These are phyloP conservation scores for Kodamaea leandrae DNA, from an alignment of 805 yeast species.

Conservation along the genomic window DNA sequence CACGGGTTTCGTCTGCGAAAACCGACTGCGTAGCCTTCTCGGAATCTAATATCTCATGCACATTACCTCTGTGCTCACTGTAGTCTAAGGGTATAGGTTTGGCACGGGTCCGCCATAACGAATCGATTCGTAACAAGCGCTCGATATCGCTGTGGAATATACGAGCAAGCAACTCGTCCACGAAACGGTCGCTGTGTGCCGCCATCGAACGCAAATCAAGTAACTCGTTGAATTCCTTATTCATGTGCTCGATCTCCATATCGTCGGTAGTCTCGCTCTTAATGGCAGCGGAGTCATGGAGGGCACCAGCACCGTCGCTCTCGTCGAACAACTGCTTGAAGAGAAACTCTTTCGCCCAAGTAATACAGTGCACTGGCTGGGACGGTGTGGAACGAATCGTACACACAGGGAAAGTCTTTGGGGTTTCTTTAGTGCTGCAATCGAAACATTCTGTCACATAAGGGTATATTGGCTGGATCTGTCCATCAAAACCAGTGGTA, in stretches of 20 bases:
- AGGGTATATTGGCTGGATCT: constrained; percentile 87
- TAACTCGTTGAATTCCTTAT: constrained; percentile 67
- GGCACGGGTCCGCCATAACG: constrained; percentile 71
- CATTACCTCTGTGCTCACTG: constrained; percentile 14
- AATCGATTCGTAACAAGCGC: constrained; percentile 64
- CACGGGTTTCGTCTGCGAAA: constrained; percentile 28
- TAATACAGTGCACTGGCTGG: constrained; percentile 92
- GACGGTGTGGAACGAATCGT: constrained; percentile 97
- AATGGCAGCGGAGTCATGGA: constrained; percentile 21
- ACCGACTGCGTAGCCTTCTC: constrained; percentile 5
- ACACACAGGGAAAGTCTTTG: constrained; percentile 92
- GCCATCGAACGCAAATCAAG: constrained; percentile 30
- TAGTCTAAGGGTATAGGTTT: constrained; percentile 64
- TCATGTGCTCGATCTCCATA: constrained; percentile 61
- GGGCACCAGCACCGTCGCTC: constrained; percentile 16
- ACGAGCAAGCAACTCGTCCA: constrained; percentile 50
- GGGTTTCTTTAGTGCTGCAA: constrained; percentile 82
- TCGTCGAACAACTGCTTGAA: constrained; percentile 77
- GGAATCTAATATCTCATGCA: constrained; percentile 6
- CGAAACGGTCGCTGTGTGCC: constrained; percentile 24
- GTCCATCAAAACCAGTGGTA: constrained; percentile 93
- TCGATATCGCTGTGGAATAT: constrained; percentile 75
- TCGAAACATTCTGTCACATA: constrained; percentile 88
- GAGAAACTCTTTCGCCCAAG: constrained; percentile 94
- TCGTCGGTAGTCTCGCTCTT: constrained; percentile 57